Base-by-base conservation (phyloP, 345 rosid species). In the Stellera chamaejasme region DNA sequence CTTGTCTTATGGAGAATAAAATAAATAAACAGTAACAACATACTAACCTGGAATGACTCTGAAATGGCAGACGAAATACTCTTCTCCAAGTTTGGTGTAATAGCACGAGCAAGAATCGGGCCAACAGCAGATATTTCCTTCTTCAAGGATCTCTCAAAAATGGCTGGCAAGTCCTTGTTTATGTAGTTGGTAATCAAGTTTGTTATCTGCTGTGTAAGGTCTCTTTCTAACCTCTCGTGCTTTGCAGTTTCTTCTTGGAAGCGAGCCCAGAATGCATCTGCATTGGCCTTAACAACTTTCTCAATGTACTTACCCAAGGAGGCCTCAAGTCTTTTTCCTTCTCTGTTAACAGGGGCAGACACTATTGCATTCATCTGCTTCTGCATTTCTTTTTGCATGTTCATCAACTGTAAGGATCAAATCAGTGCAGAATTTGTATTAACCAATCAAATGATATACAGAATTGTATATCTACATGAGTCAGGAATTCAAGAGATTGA, bases 251-350 rank as follows among this genome's bases (percentile, higher is more conserved):
- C 86, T 77, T 82, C 88, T 65, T 69, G 86, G 64, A 79, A 50
- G 48, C 78, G 88, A 69, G 86, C 88, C 88, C 88, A 82, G 54
- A 74, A 27, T 43, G 88, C 88, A 76, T 85, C 92, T 13, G 66
- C 55, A 65, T 82, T 77, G 4, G 84, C 83, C 78, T 76, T 85
- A 39, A 79, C 60, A 56, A 76, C 63, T 60, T 78, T 85, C 66
- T 79, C 88, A 71, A 82, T 64, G 72, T 54, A 72, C 59, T 80
- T 74, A 41, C 85, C 92, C 63, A 85, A 62, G 50, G 83, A 72
- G 55, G 70, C 65, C 71, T 85, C 92, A 49, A 85, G 62, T 65
- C 83, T 75, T 70, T 66, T 82, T 44, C 86, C 75, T 74, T 85
- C 92, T 71, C 72, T 82, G 59, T 67, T 79, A 60, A 85, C 65